Evolutionary conservation across 2,329 filamentous ascomycete genomes (phyloP).

Genomic region (Arthrocladium fulminans): DNA sequence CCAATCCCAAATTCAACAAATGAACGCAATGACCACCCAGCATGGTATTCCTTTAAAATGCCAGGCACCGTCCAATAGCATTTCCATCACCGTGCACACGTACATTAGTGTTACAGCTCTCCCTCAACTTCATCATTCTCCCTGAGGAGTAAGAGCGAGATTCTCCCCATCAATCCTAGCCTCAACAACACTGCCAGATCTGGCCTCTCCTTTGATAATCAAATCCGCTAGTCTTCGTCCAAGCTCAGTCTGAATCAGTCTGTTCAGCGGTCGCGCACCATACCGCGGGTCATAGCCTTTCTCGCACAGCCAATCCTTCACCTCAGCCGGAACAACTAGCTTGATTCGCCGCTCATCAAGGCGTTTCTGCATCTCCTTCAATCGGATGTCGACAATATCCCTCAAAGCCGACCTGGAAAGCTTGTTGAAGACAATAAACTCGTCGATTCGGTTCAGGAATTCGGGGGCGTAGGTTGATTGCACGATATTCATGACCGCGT

Average conservation of each 20-base stretch:
- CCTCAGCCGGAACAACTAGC: constrained; percentile 60
- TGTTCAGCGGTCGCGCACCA: constrained; percentile 81
- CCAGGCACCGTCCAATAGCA: too few relatives aligned
- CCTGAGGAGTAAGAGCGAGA: neutral
- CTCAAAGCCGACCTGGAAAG: constrained; percentile 68
- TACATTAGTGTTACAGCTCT: neutral
- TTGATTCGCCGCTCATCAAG: constrained; percentile 78
- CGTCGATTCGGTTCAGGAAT: constrained; percentile 93
- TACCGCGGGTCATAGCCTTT: constrained; percentile 85
- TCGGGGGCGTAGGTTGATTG: constrained; percentile 69
- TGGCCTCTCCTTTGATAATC: constrained; percentile 79
- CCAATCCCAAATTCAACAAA: too few relatives aligned
- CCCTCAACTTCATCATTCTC: neutral
- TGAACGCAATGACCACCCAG: too few relatives aligned
- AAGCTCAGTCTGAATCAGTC: constrained; percentile 82
- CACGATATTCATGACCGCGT: constrained; percentile 83
- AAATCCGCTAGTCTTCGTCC: constrained; percentile 80
- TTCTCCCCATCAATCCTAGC: neutral
- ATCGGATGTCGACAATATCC: constrained; percentile 87
- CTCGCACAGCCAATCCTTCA: constrained; percentile 79
- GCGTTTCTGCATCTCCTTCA: constrained; percentile 72
- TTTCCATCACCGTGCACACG: too few relatives aligned
- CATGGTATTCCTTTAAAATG: too few relatives aligned
- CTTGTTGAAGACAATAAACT: constrained; percentile 92
- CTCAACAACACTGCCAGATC: constrained; percentile 32